Evolutionary conservation across 2,329 filamentous ascomycete species (phyloP).

Genomic region (Zymoseptoria tritici): DNA sequence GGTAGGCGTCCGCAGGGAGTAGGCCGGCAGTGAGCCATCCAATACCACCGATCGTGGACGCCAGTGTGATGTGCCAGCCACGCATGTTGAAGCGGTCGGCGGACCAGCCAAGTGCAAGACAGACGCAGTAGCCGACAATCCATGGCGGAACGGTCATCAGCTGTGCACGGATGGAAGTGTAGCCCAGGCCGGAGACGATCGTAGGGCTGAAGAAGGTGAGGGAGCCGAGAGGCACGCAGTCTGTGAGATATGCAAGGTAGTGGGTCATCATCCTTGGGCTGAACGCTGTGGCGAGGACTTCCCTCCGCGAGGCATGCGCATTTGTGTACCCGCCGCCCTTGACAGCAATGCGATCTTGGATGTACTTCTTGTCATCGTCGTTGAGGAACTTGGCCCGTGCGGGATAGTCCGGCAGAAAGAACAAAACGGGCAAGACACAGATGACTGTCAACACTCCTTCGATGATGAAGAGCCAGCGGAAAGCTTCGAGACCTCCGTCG

Average conservation of each 20-base stretch:
- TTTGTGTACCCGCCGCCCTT: constrained; percentile 33
- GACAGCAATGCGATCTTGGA: constrained; percentile 20
- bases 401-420: constrained; percentile 26
- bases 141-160: constrained; percentile 31
- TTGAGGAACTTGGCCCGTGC: constrained; percentile 22
- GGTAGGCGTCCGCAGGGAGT: constrained; percentile 20
- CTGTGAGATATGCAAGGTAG: constrained; percentile 29
- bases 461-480: constrained; percentile 36
- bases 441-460: constrained; percentile 22
- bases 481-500: constrained; percentile 34
- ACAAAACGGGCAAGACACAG: constrained; percentile 20
- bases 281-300: constrained; percentile 32
- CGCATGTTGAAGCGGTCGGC: constrained; percentile 20
- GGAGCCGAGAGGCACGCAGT: constrained; percentile 27
- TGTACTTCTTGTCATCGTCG: constrained; percentile 22
- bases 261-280: constrained; percentile 34
- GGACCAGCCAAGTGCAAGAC: constrained; percentile 22
- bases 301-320: constrained; percentile 30
- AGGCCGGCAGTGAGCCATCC: constrained; percentile 22
- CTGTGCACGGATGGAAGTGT: constrained; percentile 39
- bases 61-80: constrained; percentile 18
- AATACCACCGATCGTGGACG: constrained; percentile 18
- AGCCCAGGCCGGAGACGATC: constrained; percentile 45
- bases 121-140: constrained; percentile 29
- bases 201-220: constrained; percentile 48